Conservation (phyloP, 805 yeast genomes). For the Saturnispora galanensis region DNA sequence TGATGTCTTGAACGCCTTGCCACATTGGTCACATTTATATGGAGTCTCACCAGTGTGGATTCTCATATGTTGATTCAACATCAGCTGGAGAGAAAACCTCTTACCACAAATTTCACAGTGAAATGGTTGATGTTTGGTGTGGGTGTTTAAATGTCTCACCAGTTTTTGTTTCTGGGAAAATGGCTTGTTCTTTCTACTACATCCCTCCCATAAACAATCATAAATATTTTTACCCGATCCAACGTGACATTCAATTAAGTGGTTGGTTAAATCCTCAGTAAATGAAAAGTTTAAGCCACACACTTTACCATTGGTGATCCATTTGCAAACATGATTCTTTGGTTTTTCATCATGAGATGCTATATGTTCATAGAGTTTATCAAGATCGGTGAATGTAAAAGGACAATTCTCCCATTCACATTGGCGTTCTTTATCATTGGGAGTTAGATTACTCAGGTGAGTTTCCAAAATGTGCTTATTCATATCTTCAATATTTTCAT, state of each 20-base stretch:
- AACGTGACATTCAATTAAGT: slow-evolving; percentile 58
- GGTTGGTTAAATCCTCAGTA: slow-evolving; percentile 60
- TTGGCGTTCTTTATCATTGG: slow-evolving; percentile 1
- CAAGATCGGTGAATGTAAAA: slow-evolving; percentile 42
- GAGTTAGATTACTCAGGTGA: slow-evolving; percentile 27
- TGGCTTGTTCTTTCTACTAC: slow-evolving; percentile 50
- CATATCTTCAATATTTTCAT: slow-evolving; percentile 29
- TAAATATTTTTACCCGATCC: slow-evolving; percentile 65
- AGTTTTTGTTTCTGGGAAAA: slow-evolving; percentile 82
- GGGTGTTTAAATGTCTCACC: slow-evolving; percentile 77
- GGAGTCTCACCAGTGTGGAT: slow-evolving; percentile 90
- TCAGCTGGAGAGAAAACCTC: slow-evolving; percentile 65
- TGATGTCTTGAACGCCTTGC: slow-evolving; percentile 70
- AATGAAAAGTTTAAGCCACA: slow-evolving; percentile 45
- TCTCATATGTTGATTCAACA: slow-evolving; percentile 72
- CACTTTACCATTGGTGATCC: slow-evolving; percentile 26
- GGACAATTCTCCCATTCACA: slow-evolving; percentile 78
- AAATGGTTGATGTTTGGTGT: slow-evolving; percentile 77
- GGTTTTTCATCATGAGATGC: slow-evolving; percentile 23
- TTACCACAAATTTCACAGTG: slow-evolving; percentile 61
- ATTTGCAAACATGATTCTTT: slow-evolving; percentile 25
- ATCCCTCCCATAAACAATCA: slow-evolving; percentile 68
- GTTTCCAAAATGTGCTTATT: slow-evolving; percentile 45
- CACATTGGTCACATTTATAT: slow-evolving; percentile 61
- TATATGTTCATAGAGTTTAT: slow-evolving; percentile 50